A percentile compares a stretch with the other conserved stretches of the same genome.
These are phyloP conservation scores for Lagerstroemia speciosa DNA, from an alignment of 345 rosid species.

Conservation along the genomic window DNA sequence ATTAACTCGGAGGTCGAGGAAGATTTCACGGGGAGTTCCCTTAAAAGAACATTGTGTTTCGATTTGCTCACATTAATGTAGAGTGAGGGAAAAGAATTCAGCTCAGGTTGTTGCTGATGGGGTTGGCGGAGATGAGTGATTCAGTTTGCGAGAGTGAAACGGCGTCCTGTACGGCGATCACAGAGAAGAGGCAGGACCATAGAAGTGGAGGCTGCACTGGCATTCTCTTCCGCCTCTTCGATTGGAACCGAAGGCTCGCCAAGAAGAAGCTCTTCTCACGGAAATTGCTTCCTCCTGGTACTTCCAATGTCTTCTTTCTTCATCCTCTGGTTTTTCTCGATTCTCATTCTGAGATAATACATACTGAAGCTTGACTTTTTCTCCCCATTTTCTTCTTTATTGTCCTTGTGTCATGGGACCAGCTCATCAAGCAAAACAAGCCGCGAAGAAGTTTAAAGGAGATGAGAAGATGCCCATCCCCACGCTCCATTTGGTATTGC, in stretches of 20 bases:
- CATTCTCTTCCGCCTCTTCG: slow-evolving; percentile 79
- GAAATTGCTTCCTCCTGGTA: slow-evolving; percentile 59
- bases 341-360: neutral
- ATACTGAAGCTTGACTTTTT: neutral
- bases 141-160: slow-evolving; percentile 20
- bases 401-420: slow-evolving; percentile 15
- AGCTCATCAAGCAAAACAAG: slow-evolving; percentile 35
- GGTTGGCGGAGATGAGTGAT: neutral
- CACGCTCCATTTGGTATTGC: slow-evolving; percentile 51
- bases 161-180: slow-evolving; percentile 44
- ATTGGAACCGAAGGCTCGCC: slow-evolving; percentile 77
- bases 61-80: neutral
- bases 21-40: neutral
- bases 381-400: neutral
- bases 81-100: neutral
- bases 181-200: slow-evolving; percentile 50
- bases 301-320: neutral
- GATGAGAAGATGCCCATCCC: slow-evolving; percentile 80
- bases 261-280: slow-evolving; percentile 75
- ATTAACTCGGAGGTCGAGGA: neutral
- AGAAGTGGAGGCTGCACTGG: slow-evolving; percentile 81
- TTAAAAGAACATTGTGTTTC: neutral
- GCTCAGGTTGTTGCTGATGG: neutral
- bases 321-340: too few species aligned
- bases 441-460: slow-evolving; percentile 55